Evolutionary conservation across 495 filamentous ascomycete species (phyloP), one percentile per base, ranked within the genome.

Genomic region (Neurospora tetraspora): DNA sequence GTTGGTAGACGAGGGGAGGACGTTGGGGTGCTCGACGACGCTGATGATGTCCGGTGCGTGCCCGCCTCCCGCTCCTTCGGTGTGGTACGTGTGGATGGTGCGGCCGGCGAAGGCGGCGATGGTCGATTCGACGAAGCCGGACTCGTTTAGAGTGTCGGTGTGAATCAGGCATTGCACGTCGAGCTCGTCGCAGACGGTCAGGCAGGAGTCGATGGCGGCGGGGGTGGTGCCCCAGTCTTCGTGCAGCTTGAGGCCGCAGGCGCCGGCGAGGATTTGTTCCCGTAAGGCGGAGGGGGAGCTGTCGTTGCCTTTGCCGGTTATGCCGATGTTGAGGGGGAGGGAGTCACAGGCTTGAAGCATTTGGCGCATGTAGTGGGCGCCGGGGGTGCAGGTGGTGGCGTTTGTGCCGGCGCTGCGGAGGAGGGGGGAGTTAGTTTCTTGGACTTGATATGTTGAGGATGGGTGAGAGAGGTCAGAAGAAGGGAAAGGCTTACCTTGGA

Each of bases 181-280:
- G 59, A 91, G 88, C 75, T 96, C 88, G 76, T 99, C 96, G 80
- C 96, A 98, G 45, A 98, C 90, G 11, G 81, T 82, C 4, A 99
- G 87, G 78, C 96, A 99, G 11, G 91, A 86, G 79, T 99, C 94
- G 81, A 99, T 99, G 16, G 94, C 95, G 2, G 93, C 91, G 0
- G 96, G 96, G 4, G 96, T 97, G 16, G 89, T 90, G 65, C 96
- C 96, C 96, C 96, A 99, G 83, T 99, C 96, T 82, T 99, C 96
- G 79, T 99, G 96, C 9, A 99, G 88, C 82, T 99, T 99, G 71
- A 99, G 86, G 38, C 96, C 96, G 69, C 92, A 93, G 12, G 89
- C 94, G 40, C 96, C 96, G 6, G 96, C 96, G 70, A 85, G 79
- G 74, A 92, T 87, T 82, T 98, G 94, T 73, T 97, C 93, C 36